Percentiles rank a stretch among this genome's conserved stretches.
Evolutionary conservation across 2,329 filamentous ascomycete genomes (phyloP).

Genomic region (Aspergillus flavus): DNA sequence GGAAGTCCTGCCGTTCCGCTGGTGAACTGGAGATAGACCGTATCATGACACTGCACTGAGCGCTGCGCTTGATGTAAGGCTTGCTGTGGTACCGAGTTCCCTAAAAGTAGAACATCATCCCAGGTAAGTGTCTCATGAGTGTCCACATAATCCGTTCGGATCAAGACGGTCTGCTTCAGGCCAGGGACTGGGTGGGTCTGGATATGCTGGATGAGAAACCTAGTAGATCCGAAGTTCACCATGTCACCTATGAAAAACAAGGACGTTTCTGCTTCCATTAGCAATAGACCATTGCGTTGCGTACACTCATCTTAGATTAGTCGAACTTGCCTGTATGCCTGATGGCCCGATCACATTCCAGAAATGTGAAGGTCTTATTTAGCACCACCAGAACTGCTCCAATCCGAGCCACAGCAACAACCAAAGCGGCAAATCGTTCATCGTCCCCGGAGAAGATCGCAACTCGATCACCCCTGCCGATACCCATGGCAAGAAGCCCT

Average conservation of each 20-base stretch:
- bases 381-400: slow-evolving; percentile 66
- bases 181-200: slow-evolving; percentile 40
- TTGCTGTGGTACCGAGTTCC: neutral
- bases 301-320: neutral
- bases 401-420: slow-evolving; percentile 65
- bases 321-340: neutral
- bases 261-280: neutral
- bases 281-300: neutral
- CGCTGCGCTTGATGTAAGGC: neutral
- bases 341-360: slow-evolving; percentile 1
- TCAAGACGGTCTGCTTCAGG: neutral
- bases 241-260: slow-evolving; percentile 44
- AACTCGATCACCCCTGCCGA: slow-evolving; percentile 65
- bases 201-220: slow-evolving; percentile 49
- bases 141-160: neutral
- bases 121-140: neutral
- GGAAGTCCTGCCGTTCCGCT: slow-evolving; percentile 66
- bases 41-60: neutral
- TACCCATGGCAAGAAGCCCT: slow-evolving; percentile 59
- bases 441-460: slow-evolving; percentile 66
- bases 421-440: slow-evolving; percentile 59
- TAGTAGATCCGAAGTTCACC: slow-evolving; percentile 50
- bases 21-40: slow-evolving; percentile 60
- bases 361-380: slow-evolving; percentile 70
- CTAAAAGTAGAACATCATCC: neutral